Evolutionary conservation across 768 basidiomycete species (phyloP), one percentile per base, ranked within the genome.

Genomic region (Leccinum pellstonianum): DNA sequence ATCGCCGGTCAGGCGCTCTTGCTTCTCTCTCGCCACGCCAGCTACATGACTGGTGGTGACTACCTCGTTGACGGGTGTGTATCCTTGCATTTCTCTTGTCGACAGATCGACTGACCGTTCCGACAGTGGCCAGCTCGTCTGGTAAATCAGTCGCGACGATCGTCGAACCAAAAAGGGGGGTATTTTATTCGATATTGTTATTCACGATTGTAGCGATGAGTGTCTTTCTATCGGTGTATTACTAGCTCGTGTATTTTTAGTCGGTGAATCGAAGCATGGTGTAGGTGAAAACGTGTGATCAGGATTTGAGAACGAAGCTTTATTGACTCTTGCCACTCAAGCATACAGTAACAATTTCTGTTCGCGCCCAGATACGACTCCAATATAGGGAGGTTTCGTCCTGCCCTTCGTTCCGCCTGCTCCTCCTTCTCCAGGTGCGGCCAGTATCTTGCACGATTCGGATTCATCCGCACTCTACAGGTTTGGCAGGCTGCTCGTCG

Each of bases 31-130:
- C 73, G 79, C 0, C 70, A 80, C 43, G 80, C 80, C 0, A 77
- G 77, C 49, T 86, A 85, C 64, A 83, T 83, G 83, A 85, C 83
- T 4, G 84, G 83, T 8, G 77, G 77, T 0, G 84, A 85, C 60
- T 81, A 83, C 58, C 77, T 83, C 55, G 70, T 85, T 9, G 83
- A 85, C 56, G 83, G 83, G 83, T 84, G 57, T 11, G 82, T 71
- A 19, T 41, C 19, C 0, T 5, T 23, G 9, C 19, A 12, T 17
- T 31, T 9, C 27, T 27, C 27, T 12, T 17, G 6, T 31, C 10
- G 1, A 5, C 4, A 3, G 2, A 38, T 6, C 0, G n/a, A 12
- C 2, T 46, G 57, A 8, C 54, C 19, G 2, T 1, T 0, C 2
- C 3, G 2, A 35, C 33, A 72, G 71, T 8, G 71, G 71, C 9